phyloP scores from a whole-genome alignment of 371 early-diverging fungal genomes.

The Sporodiniella umbellata region DNA sequence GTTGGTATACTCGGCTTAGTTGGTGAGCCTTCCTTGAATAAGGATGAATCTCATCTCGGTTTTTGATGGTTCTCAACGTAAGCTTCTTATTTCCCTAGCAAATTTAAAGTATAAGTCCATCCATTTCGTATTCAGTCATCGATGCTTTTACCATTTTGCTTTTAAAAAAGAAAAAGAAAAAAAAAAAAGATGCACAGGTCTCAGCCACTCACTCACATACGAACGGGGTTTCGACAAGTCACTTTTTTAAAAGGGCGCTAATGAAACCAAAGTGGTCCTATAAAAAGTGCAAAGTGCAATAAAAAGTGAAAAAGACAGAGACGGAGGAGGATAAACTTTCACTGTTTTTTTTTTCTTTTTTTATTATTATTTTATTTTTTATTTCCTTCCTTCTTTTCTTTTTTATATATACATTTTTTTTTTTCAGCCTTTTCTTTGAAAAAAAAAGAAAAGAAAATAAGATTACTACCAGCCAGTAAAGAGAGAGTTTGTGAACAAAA shows the following conservation, averaged over 20 bases:
- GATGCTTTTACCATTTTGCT: not conserved
- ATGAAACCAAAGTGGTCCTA: not conserved
- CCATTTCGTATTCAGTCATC: not conserved
- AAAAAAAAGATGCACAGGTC: not conserved
- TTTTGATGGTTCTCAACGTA: conserved; percentile 61
- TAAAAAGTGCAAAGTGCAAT: too few species aligned
- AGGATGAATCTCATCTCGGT: conserved; percentile 58
- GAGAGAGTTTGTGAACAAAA: not conserved
- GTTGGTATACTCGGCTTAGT: conserved; percentile 47
- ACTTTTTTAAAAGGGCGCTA: not conserved
- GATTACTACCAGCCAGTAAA: too few species aligned
- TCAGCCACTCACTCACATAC: not conserved
- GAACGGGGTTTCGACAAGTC: not conserved
- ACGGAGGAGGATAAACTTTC: not conserved
- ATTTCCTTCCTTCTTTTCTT: too few species aligned
- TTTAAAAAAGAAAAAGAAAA: not conserved
- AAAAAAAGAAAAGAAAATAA: too few species aligned
- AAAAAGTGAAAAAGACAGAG: not conserved
- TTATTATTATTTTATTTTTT: not conserved
- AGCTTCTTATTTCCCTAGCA: conserved; percentile 50
- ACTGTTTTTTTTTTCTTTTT: not conserved
- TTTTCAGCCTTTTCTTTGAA: too few species aligned
- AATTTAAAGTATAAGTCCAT: not conserved
- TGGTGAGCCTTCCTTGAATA: conserved; percentile 62
- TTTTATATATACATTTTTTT: too few species aligned